Percentiles rank a stretch among this genome's conserved stretches.
These are phyloP conservation scores for Suhomyces chickasaworum DNA, from an alignment of 1,139 yeast species.

Conservation along the genomic window DNA sequence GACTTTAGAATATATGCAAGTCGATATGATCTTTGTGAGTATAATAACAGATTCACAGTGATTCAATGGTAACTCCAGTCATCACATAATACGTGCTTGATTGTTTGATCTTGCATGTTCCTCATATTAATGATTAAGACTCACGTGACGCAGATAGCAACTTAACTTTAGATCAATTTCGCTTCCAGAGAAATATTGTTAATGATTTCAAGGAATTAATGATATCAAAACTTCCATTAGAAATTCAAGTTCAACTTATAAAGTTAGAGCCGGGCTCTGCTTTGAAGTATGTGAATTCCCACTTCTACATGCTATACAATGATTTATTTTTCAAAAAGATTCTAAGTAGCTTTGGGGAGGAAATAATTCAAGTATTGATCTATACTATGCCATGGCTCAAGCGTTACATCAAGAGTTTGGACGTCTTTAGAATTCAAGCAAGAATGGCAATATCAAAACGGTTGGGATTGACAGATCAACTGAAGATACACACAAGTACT, in stretches of 20 bases:
- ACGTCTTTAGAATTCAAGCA: constrained; percentile 42
- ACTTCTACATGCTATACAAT: constrained; percentile 52
- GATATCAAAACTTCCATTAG: constrained; percentile 44
- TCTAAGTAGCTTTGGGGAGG: constrained; percentile 46
- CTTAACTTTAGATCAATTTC: not conserved
- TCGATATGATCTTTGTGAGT: no score
- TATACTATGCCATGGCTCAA: constrained; percentile 44
- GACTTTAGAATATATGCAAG: no score
- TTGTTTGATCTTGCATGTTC: no score
- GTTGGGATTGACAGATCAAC: constrained; percentile 23
- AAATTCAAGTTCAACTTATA: constrained; percentile 48
- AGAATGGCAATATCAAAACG: constrained; percentile 40
- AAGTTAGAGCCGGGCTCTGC: constrained; percentile 44
- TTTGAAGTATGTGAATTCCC: constrained; percentile 43
- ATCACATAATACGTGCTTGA: no score
- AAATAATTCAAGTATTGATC: constrained; percentile 28
- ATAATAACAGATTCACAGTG: no score
- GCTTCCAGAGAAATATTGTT: not conserved
- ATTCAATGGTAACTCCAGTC: no score
- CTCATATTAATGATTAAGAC: no score
- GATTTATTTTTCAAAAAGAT: constrained; percentile 49
- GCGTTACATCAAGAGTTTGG: constrained; percentile 50
- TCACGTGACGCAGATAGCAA: constrained; percentile 2
- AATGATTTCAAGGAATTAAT: constrained; percentile 6
- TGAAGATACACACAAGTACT: not conserved